Evolutionary conservation across 2,329 filamentous ascomycete genomes (phyloP).

Genomic region (Aureobasidium leucospermi): DNA sequence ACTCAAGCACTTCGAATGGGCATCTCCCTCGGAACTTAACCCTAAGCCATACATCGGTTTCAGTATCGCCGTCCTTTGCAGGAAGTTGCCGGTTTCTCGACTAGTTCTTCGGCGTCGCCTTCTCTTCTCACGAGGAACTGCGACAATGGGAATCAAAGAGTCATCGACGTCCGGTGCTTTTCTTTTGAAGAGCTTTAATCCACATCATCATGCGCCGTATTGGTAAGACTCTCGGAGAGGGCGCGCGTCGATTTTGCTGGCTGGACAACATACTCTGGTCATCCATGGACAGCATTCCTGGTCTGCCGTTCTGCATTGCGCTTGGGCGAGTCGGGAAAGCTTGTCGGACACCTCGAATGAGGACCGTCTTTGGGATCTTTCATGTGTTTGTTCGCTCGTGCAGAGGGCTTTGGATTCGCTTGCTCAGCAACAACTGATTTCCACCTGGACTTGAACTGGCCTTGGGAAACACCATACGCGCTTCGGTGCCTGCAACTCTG

Average conservation of each 20-base stretch:
- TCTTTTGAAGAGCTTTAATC: constrained; percentile 41
- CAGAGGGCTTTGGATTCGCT: constrained; percentile 13
- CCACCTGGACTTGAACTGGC: constrained; percentile 21
- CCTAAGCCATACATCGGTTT: constrained; percentile 74
- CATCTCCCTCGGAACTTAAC: constrained; percentile 87
- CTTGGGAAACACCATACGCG: constrained; percentile 23
- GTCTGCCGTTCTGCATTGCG: constrained; percentile 29
- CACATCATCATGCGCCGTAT: constrained; percentile 62
- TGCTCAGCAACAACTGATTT: constrained; percentile 30
- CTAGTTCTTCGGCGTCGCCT: constrained; percentile 41
- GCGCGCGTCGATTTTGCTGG: constrained; percentile 66
- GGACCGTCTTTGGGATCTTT: constrained; percentile 47
- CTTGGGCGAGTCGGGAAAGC: constrained; percentile 45
- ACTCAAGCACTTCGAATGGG: constrained; percentile 41
- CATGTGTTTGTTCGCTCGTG: constrained; percentile 17
- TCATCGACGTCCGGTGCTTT: constrained; percentile 26
- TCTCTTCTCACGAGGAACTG: background rate
- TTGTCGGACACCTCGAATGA: constrained; percentile 42
- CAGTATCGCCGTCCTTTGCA: constrained; percentile 33
- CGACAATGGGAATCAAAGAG: constrained; percentile 23
- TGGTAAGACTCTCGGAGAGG: constrained; percentile 68
- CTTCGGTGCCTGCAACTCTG: constrained; percentile 25
- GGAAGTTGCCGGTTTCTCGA: constrained; percentile 62
- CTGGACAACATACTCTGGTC: constrained; percentile 68
- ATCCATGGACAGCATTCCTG: constrained; percentile 48